Percentiles rank a stretch among this genome's conserved stretches.
Conservation (phyloP, 176 grass and related monocot genomes). For the Pontederia paniculata region DNA sequence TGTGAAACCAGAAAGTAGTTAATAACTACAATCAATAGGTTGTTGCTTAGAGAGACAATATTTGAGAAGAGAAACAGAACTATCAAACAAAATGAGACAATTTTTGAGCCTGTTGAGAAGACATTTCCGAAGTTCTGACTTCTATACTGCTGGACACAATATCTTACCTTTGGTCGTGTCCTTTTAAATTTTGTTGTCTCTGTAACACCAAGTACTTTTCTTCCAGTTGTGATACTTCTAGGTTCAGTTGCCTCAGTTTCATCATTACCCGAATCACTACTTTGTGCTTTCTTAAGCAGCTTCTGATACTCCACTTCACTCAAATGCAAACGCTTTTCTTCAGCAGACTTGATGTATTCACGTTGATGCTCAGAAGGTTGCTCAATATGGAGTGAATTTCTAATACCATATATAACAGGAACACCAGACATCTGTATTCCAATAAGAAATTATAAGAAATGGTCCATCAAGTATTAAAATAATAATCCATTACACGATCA, state of each 20-base stretch:
- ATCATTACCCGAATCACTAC: conserved; percentile 13
- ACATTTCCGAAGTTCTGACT: background rate
- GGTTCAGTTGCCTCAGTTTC: conserved; percentile 20
- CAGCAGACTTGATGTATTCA: conserved; percentile 45
- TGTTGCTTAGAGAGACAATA: too few relatives aligned
- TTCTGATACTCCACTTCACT: conserved; percentile 44
- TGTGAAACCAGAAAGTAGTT: too few relatives aligned
- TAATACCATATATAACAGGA: conserved; percentile 72
- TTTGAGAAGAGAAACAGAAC: too few relatives aligned
- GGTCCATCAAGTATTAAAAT: background rate
- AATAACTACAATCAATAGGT: too few relatives aligned
- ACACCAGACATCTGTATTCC: conserved; percentile 54
- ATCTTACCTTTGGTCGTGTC: conserved; percentile 61
- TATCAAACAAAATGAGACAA: too few relatives aligned
- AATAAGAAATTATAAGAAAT: conserved; percentile 1
- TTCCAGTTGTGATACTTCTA: conserved; percentile 20
- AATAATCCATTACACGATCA: background rate
- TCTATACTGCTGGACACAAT: background rate
- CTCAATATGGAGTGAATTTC: conserved; percentile 58
- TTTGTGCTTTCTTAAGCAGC: conserved; percentile 35
- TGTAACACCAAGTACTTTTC: conserved; percentile 27
- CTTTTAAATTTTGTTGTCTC: conserved; percentile 70
- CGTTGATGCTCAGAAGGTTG: conserved; percentile 52
- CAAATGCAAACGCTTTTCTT: conserved; percentile 61
- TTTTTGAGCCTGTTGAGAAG: background rate